These are phyloP conservation scores for Ophiostoma perfectum DNA, from an alignment of 2,329 filamentous ascomycete genomes.

Conservation along the genomic window DNA sequence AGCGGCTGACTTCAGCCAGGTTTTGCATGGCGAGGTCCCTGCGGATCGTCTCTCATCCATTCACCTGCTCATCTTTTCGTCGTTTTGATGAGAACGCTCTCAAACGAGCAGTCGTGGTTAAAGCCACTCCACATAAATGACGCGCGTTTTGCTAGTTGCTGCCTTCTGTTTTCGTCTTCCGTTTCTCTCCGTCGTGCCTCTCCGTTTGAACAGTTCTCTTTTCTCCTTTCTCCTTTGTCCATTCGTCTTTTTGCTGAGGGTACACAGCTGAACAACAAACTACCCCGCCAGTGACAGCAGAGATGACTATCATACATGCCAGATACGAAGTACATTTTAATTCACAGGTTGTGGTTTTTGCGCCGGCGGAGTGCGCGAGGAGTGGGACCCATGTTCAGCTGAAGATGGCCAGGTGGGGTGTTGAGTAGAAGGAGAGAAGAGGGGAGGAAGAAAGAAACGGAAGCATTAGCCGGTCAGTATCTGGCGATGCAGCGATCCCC, in stretches of 20 bases:
- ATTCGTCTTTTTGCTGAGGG: not conserved
- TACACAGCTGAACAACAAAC: not conserved
- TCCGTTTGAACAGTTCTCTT: not conserved
- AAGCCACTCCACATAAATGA: not conserved
- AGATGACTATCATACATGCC: not conserved
- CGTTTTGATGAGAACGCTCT: not conserved
- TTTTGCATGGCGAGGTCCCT: no score
- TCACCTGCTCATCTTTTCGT: no score
- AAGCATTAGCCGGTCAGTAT: not conserved
- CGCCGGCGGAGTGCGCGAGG: not conserved
- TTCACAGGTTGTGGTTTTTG: not conserved
- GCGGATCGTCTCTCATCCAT: no score
- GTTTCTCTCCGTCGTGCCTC: not conserved
- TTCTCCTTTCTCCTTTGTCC: not conserved
- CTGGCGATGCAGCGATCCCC: not conserved
- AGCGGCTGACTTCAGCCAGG: no score
- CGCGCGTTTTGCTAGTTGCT: slow-evolving; percentile 5
- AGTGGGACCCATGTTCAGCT: slow-evolving; percentile 13
- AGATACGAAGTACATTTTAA: not conserved
- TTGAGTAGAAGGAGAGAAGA: not conserved
- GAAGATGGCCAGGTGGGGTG: not conserved
- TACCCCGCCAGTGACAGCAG: slow-evolving; percentile 1
- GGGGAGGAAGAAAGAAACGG: not conserved
- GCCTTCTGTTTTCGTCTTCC: not conserved
- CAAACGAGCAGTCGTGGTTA: not conserved